These are phyloP conservation scores for Hypoxylon sp. DNA, from an alignment of 2,329 filamentous ascomycete species.

Conservation along the genomic window DNA sequence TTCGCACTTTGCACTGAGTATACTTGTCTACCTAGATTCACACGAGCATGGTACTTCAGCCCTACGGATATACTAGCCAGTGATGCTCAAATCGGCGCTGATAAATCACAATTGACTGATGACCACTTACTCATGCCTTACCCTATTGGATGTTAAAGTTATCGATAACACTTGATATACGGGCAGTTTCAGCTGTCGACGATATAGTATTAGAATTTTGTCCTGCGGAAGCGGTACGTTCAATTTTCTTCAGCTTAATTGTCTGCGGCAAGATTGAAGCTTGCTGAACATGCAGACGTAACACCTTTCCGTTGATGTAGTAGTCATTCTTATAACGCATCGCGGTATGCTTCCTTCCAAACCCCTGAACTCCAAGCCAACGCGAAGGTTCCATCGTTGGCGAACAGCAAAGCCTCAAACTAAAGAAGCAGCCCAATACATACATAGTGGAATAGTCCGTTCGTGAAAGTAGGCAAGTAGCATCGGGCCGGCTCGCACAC, in stretches of 20 bases:
- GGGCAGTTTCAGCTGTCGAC: not conserved
- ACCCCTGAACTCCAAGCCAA: slow-evolving; percentile 13
- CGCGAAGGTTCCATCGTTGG: not conserved
- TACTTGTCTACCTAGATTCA: no score
- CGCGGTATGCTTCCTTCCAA: slow-evolving; percentile 9
- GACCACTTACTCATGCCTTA: not conserved
- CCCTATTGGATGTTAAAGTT: not conserved
- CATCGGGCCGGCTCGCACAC: not conserved
- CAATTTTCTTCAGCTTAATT: not conserved
- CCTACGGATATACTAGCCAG: not conserved
- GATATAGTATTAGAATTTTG: not conserved
- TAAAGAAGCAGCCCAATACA: slow-evolving; percentile 1
- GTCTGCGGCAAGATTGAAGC: not conserved
- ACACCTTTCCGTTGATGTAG: slow-evolving; percentile 1
- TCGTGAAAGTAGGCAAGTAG: not conserved
- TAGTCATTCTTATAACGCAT: slow-evolving; percentile 20
- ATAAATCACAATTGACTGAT: not conserved
- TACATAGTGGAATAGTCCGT: slow-evolving; percentile 15
- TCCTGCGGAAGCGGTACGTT: not conserved
- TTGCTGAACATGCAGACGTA: slow-evolving; percentile 1
- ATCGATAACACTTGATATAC: not conserved
- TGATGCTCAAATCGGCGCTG: not conserved
- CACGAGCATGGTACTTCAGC: no score
- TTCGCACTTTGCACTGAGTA: no score
- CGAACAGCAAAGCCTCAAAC: slow-evolving; percentile 4